Conservation (phyloP, 441 rosid genomes). For the Pelargonium australe region DNA sequence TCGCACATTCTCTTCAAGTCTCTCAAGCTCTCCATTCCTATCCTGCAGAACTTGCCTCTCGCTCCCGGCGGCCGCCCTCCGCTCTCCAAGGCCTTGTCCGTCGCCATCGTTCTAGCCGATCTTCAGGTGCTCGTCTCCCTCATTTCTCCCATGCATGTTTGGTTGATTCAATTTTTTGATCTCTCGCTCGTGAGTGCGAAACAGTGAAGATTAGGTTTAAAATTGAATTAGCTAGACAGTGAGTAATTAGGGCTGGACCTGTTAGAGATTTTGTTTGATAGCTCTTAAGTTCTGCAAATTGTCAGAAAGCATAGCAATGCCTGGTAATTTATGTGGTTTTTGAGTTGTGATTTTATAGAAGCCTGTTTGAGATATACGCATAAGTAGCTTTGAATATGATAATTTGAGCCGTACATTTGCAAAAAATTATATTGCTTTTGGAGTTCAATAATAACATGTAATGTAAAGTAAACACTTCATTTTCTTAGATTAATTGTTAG, state of each 20-base stretch:
- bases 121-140: slow-evolving; percentile 51
- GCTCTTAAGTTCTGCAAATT: no score
- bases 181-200: no score
- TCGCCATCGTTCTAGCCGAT: slow-evolving; percentile 77
- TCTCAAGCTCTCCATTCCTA: slow-evolving; percentile 80
- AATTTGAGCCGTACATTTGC: not conserved
- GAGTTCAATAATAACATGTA: no score
- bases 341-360: not conserved
- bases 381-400: not conserved
- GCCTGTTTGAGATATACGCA: not conserved
- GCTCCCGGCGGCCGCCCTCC: slow-evolving; percentile 66
- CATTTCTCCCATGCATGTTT: not conserved
- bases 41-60: slow-evolving; percentile 56
- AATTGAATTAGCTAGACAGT: not conserved
- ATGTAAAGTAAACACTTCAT: no score
- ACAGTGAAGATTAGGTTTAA: no score
- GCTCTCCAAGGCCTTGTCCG: slow-evolving; percentile 73
- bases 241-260: not conserved
- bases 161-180: no score
- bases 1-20: slow-evolving; percentile 70
- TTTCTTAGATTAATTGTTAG: not conserved
- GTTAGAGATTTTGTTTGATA: not conserved
- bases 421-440: not conserved
- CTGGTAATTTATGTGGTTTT: not conserved
- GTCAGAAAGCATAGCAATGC: not conserved